Evolutionary conservation across 345 rosid species (phyloP), one percentile per base, ranked within the genome.

Genomic region (Gossypium anomalum): DNA sequence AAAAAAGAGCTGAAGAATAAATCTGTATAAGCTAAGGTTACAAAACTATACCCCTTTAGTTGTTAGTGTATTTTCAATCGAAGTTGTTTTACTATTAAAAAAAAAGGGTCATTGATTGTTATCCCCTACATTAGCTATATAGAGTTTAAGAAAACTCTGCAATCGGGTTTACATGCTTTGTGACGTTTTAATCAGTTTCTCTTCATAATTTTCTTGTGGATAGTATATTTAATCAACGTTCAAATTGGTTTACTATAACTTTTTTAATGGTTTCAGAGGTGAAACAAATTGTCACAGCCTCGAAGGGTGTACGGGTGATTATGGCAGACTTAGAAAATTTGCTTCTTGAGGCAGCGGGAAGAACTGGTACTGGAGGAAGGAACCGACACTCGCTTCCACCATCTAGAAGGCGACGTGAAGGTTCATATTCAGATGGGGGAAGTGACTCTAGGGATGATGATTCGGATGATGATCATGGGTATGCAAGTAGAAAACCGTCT

Each of bases 341-440:
- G 86, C 95, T 96, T 53, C 86, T 93, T 44, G 98, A 93, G 87
- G 99, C 99, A 17, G 99, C 99, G 1, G 99, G 99, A 38, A 93
- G 99, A 78, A 85, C 98, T 1, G 84, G 87, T 41, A 76, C 85
- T 2, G 70, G 86, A 8, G 89, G 90, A 60, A 89, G 88, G 69
- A 83, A 85, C 58, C 86, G 91, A 6, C 90, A 86, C 67, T 83
- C 93, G 2, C 78, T 27, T 60, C 87, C 89, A 22, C 72, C 89
- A 17, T 82, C 97, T 9, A 86, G 87, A 59, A 87, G 93, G 81
- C 78, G 88, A 65, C 89, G 80, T 4, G 97, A 90, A 44, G 99
- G 92, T 76, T 93, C 98, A 2, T 89, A 89, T 80, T 93, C 98
- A 4, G 98, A 89, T 82, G 87, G 82, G 73, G 98, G 98, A 57